Evolutionary conservation across 2,329 filamentous ascomycete genomes (phyloP), one percentile per base, ranked within the genome.

Genomic region (Colletotrichum sp.): DNA sequence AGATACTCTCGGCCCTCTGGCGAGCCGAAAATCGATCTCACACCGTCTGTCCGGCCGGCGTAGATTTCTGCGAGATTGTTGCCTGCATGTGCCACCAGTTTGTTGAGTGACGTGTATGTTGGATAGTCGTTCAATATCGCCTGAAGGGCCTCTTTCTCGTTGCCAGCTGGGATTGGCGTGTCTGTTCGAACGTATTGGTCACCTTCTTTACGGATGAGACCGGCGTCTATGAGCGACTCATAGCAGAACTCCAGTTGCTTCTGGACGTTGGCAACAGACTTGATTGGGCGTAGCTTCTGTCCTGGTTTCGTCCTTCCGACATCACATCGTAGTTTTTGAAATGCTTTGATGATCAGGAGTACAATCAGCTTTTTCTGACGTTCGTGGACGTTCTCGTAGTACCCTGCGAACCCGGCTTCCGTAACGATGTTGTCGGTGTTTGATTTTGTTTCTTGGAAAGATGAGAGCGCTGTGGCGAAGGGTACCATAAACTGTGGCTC

Each of bases 161-260:
- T 24, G 18, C 21, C 57, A 4, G 43, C 1, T 7, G 71, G 66
- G 5, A 48, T 9, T 0, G 71, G 71, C 14, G 18, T 48, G 2
- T 65, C 26, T 14, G 71, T 74, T 3, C 71, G 66, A 10, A 70
- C 6, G 6, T 59, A 48, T 2, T 64, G 24, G 4, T 74, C 71
- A 1, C 57, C 59, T 32, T 74, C 66, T 12, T 8, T 36, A n/a
- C 66, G 48, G 6, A 74, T 32, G 24, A 74, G 57, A 4, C 59
- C 66, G 13, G 59, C 66, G 1, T 74, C 66, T 43, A 26, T 14
- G 12, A 73, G 71, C 57, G 55, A 69, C 18, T 61, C 71, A 1
- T 36, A 32, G 39, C 71, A 73, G 28, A 73, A 73, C n/a, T 73
- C 71, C 4, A 73, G 65, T 10, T 73, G 71, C 21, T 73, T 69